phyloP scores from a whole-genome alignment of 2,329 filamentous ascomycete genomes.

The Phialophora chinensis region DNA sequence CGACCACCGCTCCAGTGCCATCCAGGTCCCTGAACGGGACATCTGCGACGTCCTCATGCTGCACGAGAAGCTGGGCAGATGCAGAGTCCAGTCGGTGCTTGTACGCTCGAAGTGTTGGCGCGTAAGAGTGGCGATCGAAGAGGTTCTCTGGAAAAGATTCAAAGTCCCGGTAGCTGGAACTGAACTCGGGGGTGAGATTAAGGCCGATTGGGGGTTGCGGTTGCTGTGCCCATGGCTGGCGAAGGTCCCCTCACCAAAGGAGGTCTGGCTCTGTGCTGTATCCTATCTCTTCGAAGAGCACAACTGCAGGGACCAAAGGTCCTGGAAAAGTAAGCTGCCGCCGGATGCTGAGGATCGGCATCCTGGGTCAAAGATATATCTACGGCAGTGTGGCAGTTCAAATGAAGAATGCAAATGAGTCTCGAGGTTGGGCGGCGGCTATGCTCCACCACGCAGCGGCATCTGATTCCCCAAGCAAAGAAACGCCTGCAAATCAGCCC shows the following conservation, averaged over 20 bases:
- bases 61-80: not conserved
- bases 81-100: slow-evolving; percentile 1
- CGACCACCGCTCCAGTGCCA: not conserved
- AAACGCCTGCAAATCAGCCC: not conserved
- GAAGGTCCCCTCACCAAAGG: not conserved
- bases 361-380: not conserved
- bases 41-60: not conserved
- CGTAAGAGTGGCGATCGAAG: not conserved
- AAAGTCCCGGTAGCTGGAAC: not conserved
- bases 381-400: not conserved
- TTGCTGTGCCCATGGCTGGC: not conserved
- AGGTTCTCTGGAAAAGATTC: slow-evolving; percentile 2
- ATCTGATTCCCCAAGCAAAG: not conserved
- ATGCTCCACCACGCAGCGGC: not conserved
- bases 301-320: not conserved
- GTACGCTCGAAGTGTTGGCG: not conserved
- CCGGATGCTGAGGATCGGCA: not conserved
- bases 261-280: not conserved
- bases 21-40: not conserved
- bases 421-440: not conserved
- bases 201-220: not conserved
- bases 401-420: not conserved
- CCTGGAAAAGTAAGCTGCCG: not conserved
- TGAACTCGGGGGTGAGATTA: not conserved
- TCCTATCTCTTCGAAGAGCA: not conserved